Base-by-base conservation (phyloP, 1,284 basidiomycete genomes). In the Puccinia triticina region DNA sequence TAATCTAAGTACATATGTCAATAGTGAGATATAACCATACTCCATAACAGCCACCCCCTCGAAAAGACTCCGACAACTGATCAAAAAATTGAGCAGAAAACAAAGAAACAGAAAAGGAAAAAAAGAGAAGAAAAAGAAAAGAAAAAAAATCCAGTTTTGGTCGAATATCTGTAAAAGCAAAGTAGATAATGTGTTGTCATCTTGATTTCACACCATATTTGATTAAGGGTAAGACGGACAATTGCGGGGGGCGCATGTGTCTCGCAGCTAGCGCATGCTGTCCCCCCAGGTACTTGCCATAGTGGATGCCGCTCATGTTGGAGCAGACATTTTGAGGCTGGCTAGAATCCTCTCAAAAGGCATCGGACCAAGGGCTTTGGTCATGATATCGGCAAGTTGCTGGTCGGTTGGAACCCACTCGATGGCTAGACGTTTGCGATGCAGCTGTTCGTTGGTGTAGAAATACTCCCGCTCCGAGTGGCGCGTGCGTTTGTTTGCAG, bases 381-480 rank as follows among this genome's bases (percentile, higher is more conserved):
- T 77, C 23, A 77, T 43, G n/a, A 77, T 34, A 26, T 77, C 46
- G 26, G 75, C 75, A n/a, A 59, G 37, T 48, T 61, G 53, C 1
- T 64, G 23, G 1, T 29, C 4, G 21, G 74, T 40, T 18, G 72
- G 48, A 16, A 74, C 50, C 72, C 72, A 74, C 10, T 74, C 4
- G 26, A 74, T 74, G 14, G 46, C 23, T 1, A 59, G 48, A 7
- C 21, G 29, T 5, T 59, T 34, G 7, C 55, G 32, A 8, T n/a
- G 26, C 11, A 75, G 14, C n/a, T 55, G 53, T 23, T 75, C 50
- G 18, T 74, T 74, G 72, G 29, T 32, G 26, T 50, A 50, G 29
- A 53, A 74, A 34, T 26, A 74, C 18, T 76, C 55, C 1, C 57
- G 32, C 0, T 77, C 57, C 0, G 37, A 37, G 32, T 77, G 75